Base-by-base conservation (phyloP, 2,329 filamentous ascomycete genomes). In the Fusarium sp. region DNA sequence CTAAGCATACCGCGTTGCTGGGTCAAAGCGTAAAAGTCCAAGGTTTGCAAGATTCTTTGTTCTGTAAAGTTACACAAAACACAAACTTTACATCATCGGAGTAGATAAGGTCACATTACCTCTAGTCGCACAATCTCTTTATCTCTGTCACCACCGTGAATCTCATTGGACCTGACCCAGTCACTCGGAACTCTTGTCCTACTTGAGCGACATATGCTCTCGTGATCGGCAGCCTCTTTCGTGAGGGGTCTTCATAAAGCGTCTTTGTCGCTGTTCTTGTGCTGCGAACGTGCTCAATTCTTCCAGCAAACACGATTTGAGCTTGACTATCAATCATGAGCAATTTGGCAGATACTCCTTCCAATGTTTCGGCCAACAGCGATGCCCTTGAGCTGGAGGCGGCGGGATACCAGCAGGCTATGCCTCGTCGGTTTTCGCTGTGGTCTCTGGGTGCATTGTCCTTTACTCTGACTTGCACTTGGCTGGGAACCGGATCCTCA, bases 301-400 rank as follows among this genome's bases (percentile, higher is more conserved):
- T 18, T 9, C 41, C 4, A 18, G 7, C 41, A 43, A 25, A 11
- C 14, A 18, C 25, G 12, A 28, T 3, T 28, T 25, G 10, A 23
- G 18, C 6, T 7, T 21, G 8, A 5, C 7, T 12, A 34, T 23
- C 9, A 7, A 23, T 18, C 7, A 21, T 51, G 32, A 37, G 14
- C 10, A 41, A 16, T 8, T 21, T 51, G 23, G 25, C 49, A 1
- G 32, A 20, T 20, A 40, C n/a, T 18, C n/a, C 23, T 20, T 51
- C 34, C 2, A n/a, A 41, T 18, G 12, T 18, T 3, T 34, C n/a
- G 0, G 37, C 32, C 14, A 68, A 63, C 7, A 41, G 41, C 27
- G 77, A 78, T 54, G 71, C 74, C 10, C 68, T 77, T 7, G 77
- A 78, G 58, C 71, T 78, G 2, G 75, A 78, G 53, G 76, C 77